Evolutionary conservation across 768 basidiomycete genomes (phyloP), one percentile per base, ranked within the genome.

Genomic region (Exidia glandulosa): DNA sequence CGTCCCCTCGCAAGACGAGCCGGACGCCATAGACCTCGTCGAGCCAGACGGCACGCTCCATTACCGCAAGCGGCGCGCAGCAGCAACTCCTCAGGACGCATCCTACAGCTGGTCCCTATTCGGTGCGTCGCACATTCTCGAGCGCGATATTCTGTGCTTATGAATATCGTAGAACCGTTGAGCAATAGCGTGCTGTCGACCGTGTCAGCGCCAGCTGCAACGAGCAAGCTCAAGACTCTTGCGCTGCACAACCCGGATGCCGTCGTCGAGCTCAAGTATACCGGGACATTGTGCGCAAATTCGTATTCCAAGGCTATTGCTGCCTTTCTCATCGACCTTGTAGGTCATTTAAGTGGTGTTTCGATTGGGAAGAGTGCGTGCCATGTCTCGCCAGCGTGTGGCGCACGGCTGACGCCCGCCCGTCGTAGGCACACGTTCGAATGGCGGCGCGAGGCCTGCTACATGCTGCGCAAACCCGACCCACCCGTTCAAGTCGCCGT

Each of bases 361-460:
- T 93, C 71, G 79, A 79, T 66, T 93, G 88, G 87, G 89, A 91
- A 74, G 80, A 84, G 88, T 91, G 63, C 71, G 87, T 79, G 6
- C 31, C 9, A 1, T 3, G 30, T 13, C 48, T 16, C 33, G 7
- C 13, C 37, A 3, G n/a, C 47, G 2, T 27, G 16, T 2, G 16
- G 7, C 9, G 30, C 25, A 9, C 27, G 27, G 19, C 50, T 54
- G 2, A 54, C 16, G 16, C 14, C 50, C 6, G 16, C 25, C 29
- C 13, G 31, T 34, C 36, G 30, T 66, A 92, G 90, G 36, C 86
- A 92, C 62, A 82, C 86, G 47, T 90, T 89, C 63, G 90, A 91
- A 67, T 93, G 90, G 90, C 87, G 83, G 67, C 79, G 86, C 48
- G 88, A 90, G 67, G 86, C 87, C 64, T 91, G 89, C 71, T 91